Percentiles rank a stretch among this genome's conserved stretches.
phyloP scores from a whole-genome alignment of 805 yeast genomes.

The Candida loeiensis region DNA sequence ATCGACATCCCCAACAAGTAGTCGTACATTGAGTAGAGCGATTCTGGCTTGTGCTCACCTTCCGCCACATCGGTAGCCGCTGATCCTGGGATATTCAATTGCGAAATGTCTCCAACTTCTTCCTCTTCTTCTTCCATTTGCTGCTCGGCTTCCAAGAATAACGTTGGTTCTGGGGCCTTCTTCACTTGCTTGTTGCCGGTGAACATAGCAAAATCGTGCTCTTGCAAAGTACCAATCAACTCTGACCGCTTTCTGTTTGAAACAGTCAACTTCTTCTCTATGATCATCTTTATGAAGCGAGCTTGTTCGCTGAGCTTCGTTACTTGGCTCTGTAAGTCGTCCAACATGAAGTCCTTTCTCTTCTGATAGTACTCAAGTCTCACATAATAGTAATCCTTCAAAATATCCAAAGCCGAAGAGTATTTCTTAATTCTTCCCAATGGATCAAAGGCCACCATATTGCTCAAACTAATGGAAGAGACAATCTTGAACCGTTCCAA shows the following conservation, averaged over 20 bases:
- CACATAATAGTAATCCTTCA: slow-evolving; percentile 79
- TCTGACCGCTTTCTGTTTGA: slow-evolving; percentile 69
- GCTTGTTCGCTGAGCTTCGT: slow-evolving; percentile 80
- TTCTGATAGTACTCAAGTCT: slow-evolving; percentile 87
- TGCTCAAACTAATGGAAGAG: slow-evolving; percentile 64
- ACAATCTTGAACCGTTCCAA: slow-evolving; percentile 80
- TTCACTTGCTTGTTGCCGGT: slow-evolving; percentile 63
- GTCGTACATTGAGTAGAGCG: slow-evolving; percentile 67
- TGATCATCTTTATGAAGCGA: slow-evolving; percentile 84
- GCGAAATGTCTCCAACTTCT: slow-evolving; percentile 33
- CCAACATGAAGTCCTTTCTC: slow-evolving; percentile 77
- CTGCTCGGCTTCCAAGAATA: slow-evolving; percentile 28
- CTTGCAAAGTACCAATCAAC: slow-evolving; percentile 60
- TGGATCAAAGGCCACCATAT: slow-evolving; percentile 96
- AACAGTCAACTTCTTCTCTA: slow-evolving; percentile 66
- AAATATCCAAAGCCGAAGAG: slow-evolving; percentile 68
- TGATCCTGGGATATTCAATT: slow-evolving; percentile 24
- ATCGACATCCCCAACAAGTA: slow-evolving; percentile 88
- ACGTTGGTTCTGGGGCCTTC: slow-evolving; percentile 27
- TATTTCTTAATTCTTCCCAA: slow-evolving; percentile 83
- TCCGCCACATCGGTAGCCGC: slow-evolving; percentile 25
- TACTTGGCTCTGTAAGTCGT: slow-evolving; percentile 67
- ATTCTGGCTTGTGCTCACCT: slow-evolving; percentile 48
- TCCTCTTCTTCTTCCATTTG: slow-evolving; percentile 40
- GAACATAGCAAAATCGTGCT: slow-evolving; percentile 69